Evolutionary conservation across 2,329 filamentous ascomycete species (phyloP).

Genomic region (Alternaria arbusti): DNA sequence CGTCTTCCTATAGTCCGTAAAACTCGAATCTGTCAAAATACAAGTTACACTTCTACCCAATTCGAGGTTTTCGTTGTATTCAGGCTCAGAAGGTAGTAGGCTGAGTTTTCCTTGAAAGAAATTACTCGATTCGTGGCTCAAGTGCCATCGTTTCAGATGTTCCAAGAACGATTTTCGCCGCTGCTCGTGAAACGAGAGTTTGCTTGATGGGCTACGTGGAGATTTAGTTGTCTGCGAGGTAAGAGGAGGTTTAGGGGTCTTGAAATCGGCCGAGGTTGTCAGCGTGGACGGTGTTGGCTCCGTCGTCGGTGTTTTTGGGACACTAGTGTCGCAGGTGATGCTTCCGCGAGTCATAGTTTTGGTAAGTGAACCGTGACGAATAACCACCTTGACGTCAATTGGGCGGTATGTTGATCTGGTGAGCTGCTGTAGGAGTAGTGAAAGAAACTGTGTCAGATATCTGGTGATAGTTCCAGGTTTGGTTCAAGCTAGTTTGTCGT

Average conservation of each 20-base stretch:
- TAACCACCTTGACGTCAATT: neutral
- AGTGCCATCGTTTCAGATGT: conserved; percentile 35
- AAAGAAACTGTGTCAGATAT: neutral
- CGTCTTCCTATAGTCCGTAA: conserved; percentile 21
- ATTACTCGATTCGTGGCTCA: conserved; percentile 35
- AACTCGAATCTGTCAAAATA: conserved; percentile 25
- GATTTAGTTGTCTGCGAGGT: conserved; percentile 11
- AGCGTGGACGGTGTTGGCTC: neutral
- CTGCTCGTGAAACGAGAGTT: conserved; percentile 21
- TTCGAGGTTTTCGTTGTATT: conserved; percentile 13
- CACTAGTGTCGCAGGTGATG: conserved; percentile 3
- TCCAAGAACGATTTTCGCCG: conserved; percentile 29
- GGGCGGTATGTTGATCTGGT: neutral
- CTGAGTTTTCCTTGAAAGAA: conserved; percentile 40
- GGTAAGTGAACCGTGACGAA: neutral
- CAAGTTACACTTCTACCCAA: conserved; percentile 39
- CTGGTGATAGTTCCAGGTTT: neutral
- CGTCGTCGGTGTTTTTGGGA: conserved; percentile 8
- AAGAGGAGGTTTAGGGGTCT: neutral
- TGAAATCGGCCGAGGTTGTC: neutral
- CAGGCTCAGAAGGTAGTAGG: conserved; percentile 12
- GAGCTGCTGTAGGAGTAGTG: neutral
- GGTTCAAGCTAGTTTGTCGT: neutral
- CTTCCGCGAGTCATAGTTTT: conserved; percentile 14
- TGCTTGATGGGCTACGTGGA: conserved; percentile 22